A percentile compares a stretch with the other conserved stretches of the same genome.
Conservation (phyloP, 2,329 filamentous ascomycete genomes). For the Fusarium sp. region DNA sequence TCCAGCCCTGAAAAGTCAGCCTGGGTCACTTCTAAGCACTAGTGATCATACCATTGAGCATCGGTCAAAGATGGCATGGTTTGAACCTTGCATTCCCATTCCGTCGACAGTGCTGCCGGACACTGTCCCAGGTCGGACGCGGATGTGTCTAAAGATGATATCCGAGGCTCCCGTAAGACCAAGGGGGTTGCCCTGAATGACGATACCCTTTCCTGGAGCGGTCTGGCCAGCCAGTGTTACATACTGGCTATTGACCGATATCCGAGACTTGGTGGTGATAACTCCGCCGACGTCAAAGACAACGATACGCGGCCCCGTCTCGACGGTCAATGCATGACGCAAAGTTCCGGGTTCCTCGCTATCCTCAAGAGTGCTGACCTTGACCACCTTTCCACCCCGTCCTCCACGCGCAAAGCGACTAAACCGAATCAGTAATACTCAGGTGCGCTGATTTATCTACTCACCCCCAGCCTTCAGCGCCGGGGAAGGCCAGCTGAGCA, state of each 20-base stretch:
- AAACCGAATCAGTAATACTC: neutral
- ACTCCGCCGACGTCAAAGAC: constrained; percentile 63
- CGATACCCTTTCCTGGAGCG: constrained; percentile 60
- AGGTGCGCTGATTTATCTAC: neutral
- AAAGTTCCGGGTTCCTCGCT: constrained; percentile 49
- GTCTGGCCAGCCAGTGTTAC: constrained; percentile 64
- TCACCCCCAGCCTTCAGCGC: constrained; percentile 53
- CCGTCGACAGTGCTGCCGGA: constrained; percentile 53
- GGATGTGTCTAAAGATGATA: constrained; percentile 45
- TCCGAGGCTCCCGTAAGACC: constrained; percentile 52
- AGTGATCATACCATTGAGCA: constrained; percentile 46
- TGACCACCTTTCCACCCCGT: constrained; percentile 52
- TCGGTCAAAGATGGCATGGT: constrained; percentile 54
- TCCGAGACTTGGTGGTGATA: constrained; percentile 60
- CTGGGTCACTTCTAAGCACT: too few species aligned
- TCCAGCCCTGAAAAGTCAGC: constrained; percentile 45
- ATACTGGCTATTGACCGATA: constrained; percentile 60
- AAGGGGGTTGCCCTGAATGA: constrained; percentile 50
- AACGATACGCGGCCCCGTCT: constrained; percentile 59
- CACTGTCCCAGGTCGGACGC: constrained; percentile 51
- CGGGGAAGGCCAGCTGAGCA: constrained; percentile 54
- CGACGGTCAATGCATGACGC: constrained; percentile 55
- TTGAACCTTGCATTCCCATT: constrained; percentile 55
- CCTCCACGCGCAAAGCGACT: constrained; percentile 54
- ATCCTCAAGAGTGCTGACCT: constrained; percentile 53